Conservation (phyloP, 176 grass and related monocot genomes). For the Metroxylon sagu region DNA sequence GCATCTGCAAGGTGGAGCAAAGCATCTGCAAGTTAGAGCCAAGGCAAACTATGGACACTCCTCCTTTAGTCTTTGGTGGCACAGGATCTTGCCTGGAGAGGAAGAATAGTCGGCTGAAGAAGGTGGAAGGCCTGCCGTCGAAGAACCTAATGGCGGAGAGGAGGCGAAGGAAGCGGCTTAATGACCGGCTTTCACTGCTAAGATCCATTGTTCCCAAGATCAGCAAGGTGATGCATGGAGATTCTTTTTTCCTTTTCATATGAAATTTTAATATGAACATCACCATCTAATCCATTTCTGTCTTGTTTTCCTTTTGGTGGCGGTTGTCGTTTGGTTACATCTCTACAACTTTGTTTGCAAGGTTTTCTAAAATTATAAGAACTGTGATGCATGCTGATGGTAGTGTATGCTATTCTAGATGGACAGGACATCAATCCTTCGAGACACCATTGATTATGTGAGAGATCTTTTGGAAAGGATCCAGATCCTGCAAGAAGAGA, state of each 20-base stretch:
- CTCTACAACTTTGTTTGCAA: too few relatives aligned
- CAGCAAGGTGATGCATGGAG: slow-evolving; percentile 40
- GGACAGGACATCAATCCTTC: slow-evolving; percentile 73
- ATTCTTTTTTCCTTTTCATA: too few relatives aligned
- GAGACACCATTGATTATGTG: slow-evolving; percentile 34
- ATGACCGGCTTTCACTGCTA: slow-evolving; percentile 88
- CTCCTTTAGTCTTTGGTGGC: slow-evolving; percentile 39
- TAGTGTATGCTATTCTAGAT: slow-evolving; percentile 25
- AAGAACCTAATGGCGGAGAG: slow-evolving; percentile 91
- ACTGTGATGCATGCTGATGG: not conserved
- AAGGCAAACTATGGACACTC: not conserved
- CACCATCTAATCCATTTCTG: not conserved
- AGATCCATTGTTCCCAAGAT: slow-evolving; percentile 82
- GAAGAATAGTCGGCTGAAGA: slow-evolving; percentile 12
- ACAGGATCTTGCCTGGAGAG: slow-evolving; percentile 11
- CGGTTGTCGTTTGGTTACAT: too few relatives aligned
- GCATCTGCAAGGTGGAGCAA: not conserved
- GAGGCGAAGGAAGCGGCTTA: slow-evolving; percentile 60
- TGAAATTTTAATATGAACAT: too few relatives aligned
- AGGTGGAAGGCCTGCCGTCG: slow-evolving; percentile 30
- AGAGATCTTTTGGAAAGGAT: slow-evolving; percentile 2
- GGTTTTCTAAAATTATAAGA: too few relatives aligned
- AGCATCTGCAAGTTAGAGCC: not conserved
- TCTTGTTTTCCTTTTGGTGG: not conserved
- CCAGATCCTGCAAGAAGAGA: not conserved